A percentile compares a stretch with the other conserved stretches of the same genome.
Conservation (phyloP, 2,329 filamentous ascomycete species). For the Botrytis squamosa region DNA sequence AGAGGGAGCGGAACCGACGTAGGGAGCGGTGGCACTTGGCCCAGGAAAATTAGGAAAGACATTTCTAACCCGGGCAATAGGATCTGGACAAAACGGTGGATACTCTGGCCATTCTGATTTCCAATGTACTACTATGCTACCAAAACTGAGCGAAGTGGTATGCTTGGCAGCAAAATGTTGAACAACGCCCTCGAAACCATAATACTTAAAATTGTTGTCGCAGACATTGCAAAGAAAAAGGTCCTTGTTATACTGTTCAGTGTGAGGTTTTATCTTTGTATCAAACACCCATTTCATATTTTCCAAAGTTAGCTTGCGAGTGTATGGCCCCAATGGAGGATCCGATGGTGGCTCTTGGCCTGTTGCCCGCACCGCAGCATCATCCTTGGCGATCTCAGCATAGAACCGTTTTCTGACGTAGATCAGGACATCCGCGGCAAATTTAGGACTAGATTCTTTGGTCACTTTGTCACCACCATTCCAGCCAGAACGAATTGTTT, state of each 20-base stretch:
- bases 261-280: conserved; percentile 69
- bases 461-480: conserved; percentile 60
- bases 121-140: conserved; percentile 75
- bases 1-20: conserved; percentile 32
- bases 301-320: conserved; percentile 67
- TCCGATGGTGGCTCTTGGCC: conserved; percentile 49
- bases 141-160: conserved; percentile 65
- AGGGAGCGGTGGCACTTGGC: conserved; percentile 39
- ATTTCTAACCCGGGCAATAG: conserved; percentile 42
- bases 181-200: conserved; percentile 74
- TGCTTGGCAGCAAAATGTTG: conserved; percentile 86
- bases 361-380: conserved; percentile 47
- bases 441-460: conserved; percentile 62
- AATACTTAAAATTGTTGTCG: conserved; percentile 62
- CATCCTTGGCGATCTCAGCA: conserved; percentile 55
- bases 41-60: conserved; percentile 37
- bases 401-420: conserved; percentile 68
- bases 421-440: conserved; percentile 71
- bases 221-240: conserved; percentile 75
- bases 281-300: conserved; percentile 88
- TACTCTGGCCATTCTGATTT: conserved; percentile 75
- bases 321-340: conserved; percentile 53
- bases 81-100: conserved; percentile 68
- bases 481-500: conserved; percentile 67
- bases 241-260: conserved; percentile 65